These are phyloP conservation scores for Lactuca saligna DNA, from an alignment of 129 eudicot genomes.

Conservation along the genomic window DNA sequence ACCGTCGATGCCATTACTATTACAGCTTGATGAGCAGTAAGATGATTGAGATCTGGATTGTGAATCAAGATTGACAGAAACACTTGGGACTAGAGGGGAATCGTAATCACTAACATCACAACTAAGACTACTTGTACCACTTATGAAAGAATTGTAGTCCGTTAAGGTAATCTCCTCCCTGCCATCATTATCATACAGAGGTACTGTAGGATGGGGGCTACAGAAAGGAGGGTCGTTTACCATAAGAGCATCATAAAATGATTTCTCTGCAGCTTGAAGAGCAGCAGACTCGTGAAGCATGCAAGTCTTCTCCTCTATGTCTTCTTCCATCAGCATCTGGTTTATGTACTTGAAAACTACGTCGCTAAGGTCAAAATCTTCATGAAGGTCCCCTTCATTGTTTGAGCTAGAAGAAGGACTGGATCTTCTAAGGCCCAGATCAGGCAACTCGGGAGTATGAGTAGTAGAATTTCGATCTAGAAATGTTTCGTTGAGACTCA, in stretches of 20 bases:
- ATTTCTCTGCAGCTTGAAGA: slow-evolving; percentile 80
- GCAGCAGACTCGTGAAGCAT: slow-evolving; percentile 80
- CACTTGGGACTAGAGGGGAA: slow-evolving; percentile 18
- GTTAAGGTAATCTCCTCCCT: slow-evolving; percentile 22
- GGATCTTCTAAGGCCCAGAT: slow-evolving; percentile 20
- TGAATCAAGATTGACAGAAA: slow-evolving; percentile 29
- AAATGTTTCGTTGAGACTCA: slow-evolving; percentile 28
- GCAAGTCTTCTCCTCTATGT: slow-evolving; percentile 66
- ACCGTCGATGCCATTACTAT: slow-evolving; percentile 43
- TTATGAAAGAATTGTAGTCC: slow-evolving; percentile 16
- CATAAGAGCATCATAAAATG: slow-evolving; percentile 72
- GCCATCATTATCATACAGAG: slow-evolving; percentile 27
- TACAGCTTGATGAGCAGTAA: slow-evolving; percentile 40
- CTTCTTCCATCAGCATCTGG: slow-evolving; percentile 92
- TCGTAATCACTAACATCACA: slow-evolving; percentile 35
- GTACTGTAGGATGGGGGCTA: slow-evolving; percentile 21
- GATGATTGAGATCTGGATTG: slow-evolving; percentile 48
- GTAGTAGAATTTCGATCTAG: slow-evolving; percentile 23
- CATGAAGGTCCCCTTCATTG: slow-evolving; percentile 40
- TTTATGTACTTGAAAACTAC: slow-evolving; percentile 70
- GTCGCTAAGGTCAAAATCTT: slow-evolving; percentile 81
- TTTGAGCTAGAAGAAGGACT: slow-evolving; percentile 34
- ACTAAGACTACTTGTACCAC: slow-evolving; percentile 33
- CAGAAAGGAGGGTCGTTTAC: slow-evolving; percentile 43
- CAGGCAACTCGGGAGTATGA: slow-evolving; percentile 21